Conservation (phyloP, 495 filamentous ascomycete species). For the Evernia prunastri region DNA sequence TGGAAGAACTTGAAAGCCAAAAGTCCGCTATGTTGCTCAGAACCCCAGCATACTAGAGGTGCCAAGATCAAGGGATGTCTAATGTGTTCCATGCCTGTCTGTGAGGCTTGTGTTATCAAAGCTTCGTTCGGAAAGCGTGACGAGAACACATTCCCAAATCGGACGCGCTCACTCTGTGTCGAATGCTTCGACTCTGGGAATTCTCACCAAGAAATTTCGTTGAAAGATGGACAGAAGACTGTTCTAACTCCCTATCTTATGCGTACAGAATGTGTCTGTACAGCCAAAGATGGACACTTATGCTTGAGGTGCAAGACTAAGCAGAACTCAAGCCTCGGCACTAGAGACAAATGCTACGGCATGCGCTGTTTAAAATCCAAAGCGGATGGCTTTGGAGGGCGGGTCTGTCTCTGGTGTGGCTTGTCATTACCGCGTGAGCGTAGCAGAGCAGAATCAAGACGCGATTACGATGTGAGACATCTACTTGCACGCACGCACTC, state of each 20-base stretch:
- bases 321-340: slow-evolving; percentile 18
- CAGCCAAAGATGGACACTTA: slow-evolving; percentile 27
- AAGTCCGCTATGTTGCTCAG: slow-evolving; percentile 22
- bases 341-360: slow-evolving; percentile 21
- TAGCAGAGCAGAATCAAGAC: slow-evolving; percentile 19
- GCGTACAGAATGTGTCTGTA: slow-evolving; percentile 22
- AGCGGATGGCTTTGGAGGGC: slow-evolving; percentile 11
- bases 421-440: slow-evolving; percentile 18
- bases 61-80: slow-evolving; percentile 22
- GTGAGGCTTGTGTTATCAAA: slow-evolving; percentile 30
- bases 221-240: not conserved
- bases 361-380: slow-evolving; percentile 19
- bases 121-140: slow-evolving; percentile 25
- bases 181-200: slow-evolving; percentile 21
- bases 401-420: slow-evolving; percentile 31
- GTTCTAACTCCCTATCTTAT: slow-evolving; percentile 10
- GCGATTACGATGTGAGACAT: slow-evolving; percentile 23
- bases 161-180: slow-evolving; percentile 24
- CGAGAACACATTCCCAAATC: slow-evolving; percentile 25
- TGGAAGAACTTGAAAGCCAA: slow-evolving; percentile 27
- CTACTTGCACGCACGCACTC: slow-evolving; percentile 21
- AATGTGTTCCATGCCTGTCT: slow-evolving; percentile 29
- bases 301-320: slow-evolving; percentile 28
- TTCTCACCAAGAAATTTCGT: slow-evolving; percentile 18
- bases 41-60: slow-evolving; percentile 24